phyloP scores from a whole-genome alignment of 2,329 filamentous ascomycete genomes.

The Orbilia javanica region DNA sequence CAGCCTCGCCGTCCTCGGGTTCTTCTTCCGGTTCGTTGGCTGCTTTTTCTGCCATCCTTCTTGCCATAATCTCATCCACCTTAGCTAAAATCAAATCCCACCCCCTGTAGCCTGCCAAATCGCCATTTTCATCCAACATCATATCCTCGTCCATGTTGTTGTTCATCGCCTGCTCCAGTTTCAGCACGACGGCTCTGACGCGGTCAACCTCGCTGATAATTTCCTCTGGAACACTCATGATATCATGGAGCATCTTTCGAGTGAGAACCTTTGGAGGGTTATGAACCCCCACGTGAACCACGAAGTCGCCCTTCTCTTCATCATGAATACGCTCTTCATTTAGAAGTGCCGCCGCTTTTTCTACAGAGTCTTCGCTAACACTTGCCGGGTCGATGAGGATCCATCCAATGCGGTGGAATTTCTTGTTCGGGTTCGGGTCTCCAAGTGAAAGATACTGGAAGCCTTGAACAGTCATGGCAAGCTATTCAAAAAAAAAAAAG shows the following conservation, averaged over 20 bases:
- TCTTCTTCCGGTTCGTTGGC: slow-evolving; percentile 76
- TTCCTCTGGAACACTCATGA: slow-evolving; percentile 75
- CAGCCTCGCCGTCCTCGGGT: slow-evolving; percentile 84
- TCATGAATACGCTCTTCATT: slow-evolving; percentile 98
- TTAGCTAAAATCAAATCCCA: slow-evolving; percentile 66
- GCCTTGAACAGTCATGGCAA: slow-evolving; percentile 61
- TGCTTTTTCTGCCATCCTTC: slow-evolving; percentile 67
- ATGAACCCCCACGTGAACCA: slow-evolving; percentile 96
- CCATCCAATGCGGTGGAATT: slow-evolving; percentile 98
- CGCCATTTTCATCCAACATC: slow-evolving; percentile 64
- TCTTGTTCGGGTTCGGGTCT: slow-evolving; percentile 95
- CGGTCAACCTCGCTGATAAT: slow-evolving; percentile 90
- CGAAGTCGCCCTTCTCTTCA: slow-evolving; percentile 92
- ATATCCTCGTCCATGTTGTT: slow-evolving; percentile 59
- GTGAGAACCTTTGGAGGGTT: slow-evolving; percentile 74
- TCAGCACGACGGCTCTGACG: slow-evolving; percentile 82
- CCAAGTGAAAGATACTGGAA: slow-evolving; percentile 88
- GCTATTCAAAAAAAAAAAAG: slow-evolving; percentile 55
- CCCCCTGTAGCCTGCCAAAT: slow-evolving; percentile 63
- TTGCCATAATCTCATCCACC: slow-evolving; percentile 61
- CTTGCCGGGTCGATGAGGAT: slow-evolving; percentile 84
- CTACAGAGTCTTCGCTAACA: slow-evolving; percentile 79
- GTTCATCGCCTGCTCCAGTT: slow-evolving; percentile 79
- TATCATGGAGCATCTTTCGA: slow-evolving; percentile 62
- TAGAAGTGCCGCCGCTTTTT: slow-evolving; percentile 91